Evolutionary conservation across 208 protist species (phyloP).

Genomic region (Leishmania tropica): DNA sequence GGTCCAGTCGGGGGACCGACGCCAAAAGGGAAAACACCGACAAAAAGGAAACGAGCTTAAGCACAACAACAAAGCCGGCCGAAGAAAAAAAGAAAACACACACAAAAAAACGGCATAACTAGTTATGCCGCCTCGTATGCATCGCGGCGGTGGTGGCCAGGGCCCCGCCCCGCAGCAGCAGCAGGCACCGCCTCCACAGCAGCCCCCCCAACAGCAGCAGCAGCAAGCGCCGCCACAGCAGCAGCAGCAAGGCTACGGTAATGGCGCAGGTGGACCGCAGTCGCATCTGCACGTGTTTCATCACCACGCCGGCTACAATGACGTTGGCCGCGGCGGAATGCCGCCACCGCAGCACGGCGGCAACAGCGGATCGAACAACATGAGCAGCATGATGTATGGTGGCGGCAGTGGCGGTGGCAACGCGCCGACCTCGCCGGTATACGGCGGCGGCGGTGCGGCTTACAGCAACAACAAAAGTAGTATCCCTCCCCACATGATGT

Average conservation of each 20-base stretch:
- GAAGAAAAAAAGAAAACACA: neutral
- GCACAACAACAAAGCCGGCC: neutral
- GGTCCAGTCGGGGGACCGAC: neutral
- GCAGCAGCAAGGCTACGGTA: slow-evolving; percentile 31
- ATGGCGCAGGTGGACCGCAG: slow-evolving; percentile 22
- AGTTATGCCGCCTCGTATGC: slow-evolving; percentile 35
- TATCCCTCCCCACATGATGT: slow-evolving; percentile 25
- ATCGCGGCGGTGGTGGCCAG: slow-evolving; percentile 36
- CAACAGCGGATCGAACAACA: slow-evolving; percentile 36
- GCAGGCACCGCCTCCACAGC: slow-evolving; percentile 13
- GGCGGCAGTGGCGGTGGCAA: slow-evolving; percentile 21
- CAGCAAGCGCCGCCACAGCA: slow-evolving; percentile 14
- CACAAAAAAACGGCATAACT: neutral
- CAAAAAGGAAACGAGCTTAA: slow-evolving; percentile 3
- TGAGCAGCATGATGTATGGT: slow-evolving; percentile 36
- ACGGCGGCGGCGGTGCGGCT: slow-evolving; percentile 25
- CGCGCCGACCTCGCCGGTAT: slow-evolving; percentile 24
- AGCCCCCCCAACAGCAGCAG: slow-evolving; percentile 15
- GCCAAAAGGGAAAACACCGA: slow-evolving; percentile 8
- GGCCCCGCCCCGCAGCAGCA: slow-evolving; percentile 26
- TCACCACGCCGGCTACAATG: slow-evolving; percentile 32
- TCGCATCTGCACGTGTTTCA: slow-evolving; percentile 43
- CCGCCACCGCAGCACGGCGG: slow-evolving; percentile 31
- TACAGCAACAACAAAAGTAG: slow-evolving; percentile 26
- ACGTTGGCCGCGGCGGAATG: slow-evolving; percentile 35